phyloP scores from a whole-genome alignment of 139 green algal genomes.

The Auxenochlorella pyrenoidosa region DNA sequence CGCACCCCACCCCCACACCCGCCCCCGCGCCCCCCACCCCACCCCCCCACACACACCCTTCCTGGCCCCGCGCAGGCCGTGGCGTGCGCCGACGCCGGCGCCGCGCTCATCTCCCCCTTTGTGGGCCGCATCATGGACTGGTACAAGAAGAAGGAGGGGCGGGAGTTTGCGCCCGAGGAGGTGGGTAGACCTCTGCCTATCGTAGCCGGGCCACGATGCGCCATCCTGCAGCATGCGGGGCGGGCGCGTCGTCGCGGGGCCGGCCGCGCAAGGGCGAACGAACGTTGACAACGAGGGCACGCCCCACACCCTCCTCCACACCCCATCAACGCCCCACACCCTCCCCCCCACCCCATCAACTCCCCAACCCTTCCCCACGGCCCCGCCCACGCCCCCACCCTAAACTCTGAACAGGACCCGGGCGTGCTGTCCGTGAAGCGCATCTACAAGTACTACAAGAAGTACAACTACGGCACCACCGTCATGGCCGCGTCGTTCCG shows the following conservation, averaged over 20 bases:
- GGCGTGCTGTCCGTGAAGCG: constrained; percentile 75
- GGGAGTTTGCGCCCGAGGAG: constrained; percentile 71
- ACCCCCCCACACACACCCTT: no score
- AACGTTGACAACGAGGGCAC: no score
- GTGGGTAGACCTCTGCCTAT: constrained; percentile 16
- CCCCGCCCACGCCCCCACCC: neutral
- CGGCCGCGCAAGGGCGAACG: no score
- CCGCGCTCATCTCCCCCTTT: constrained; percentile 89
- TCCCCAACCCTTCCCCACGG: neutral
- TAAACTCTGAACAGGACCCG: constrained; percentile 60
- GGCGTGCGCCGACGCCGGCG: constrained; percentile 85
- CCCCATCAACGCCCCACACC: neutral
- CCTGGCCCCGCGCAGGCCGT: constrained; percentile 63
- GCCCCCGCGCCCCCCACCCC: neutral
- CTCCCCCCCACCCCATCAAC: neutral
- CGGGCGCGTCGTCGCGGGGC: no score
- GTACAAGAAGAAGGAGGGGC: constrained; percentile 67
- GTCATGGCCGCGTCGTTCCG: constrained; percentile 94
- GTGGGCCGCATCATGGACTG: constrained; percentile 95
- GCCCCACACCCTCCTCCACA: no score
- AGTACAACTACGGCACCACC: constrained; percentile 74
- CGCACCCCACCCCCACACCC: neutral
- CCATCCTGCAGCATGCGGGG: no score
- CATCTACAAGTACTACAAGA: constrained; percentile 73
- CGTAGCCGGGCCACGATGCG: no score